phyloP scores from a whole-genome alignment of 176 grass and related monocot species.

The Eremochloa ophiuroides region DNA sequence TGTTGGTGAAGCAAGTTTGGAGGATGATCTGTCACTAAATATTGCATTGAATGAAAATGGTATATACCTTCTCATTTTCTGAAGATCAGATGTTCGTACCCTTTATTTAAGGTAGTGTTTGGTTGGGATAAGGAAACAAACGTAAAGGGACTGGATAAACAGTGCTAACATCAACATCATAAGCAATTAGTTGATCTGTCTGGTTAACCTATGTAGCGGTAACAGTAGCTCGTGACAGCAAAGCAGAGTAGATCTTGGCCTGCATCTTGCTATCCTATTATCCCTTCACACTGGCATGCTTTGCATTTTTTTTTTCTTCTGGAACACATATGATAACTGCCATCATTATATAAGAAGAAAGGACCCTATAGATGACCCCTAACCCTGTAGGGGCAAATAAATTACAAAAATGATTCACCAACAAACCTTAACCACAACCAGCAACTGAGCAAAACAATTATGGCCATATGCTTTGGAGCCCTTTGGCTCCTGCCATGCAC shows the following conservation, averaged over 20 bases:
- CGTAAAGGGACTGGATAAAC: background rate
- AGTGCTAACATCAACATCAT: background rate
- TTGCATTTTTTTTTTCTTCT: background rate
- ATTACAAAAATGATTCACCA: background rate
- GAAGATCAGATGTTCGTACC: conserved; percentile 9
- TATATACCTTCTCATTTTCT: conserved; percentile 16
- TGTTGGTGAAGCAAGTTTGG: conserved; percentile 77
- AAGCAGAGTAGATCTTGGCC: background rate
- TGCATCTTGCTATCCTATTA: background rate
- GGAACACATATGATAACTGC: background rate
- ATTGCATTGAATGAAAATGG: conserved; percentile 89
- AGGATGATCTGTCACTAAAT: conserved; percentile 83
- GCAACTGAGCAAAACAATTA: background rate
- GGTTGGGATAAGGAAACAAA: background rate
- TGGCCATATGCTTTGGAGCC: background rate
- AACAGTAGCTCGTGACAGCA: background rate
- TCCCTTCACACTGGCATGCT: background rate
- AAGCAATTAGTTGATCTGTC: background rate
- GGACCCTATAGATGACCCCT: background rate
- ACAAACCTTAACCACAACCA: background rate
- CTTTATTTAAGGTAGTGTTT: background rate
- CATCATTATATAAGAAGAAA: background rate
- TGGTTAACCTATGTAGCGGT: background rate
- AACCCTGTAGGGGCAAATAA: background rate
- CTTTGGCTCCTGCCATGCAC: background rate